Conservation (phyloP, 345 rosid genomes). For the Cardamine chenopodiifolia region DNA sequence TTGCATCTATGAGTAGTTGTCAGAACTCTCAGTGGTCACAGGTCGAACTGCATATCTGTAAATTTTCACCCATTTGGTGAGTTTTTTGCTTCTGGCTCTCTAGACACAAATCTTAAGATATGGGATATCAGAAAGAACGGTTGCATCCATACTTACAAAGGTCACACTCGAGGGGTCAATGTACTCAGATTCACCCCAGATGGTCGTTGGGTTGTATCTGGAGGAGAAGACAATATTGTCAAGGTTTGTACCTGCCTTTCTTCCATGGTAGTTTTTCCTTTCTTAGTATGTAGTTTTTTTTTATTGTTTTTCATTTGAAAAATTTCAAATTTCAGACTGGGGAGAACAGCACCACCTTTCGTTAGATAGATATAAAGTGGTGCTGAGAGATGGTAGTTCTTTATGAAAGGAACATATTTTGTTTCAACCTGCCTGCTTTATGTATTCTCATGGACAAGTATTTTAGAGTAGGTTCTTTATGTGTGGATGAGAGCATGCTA, state of each 20-base stretch:
- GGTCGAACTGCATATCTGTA: conserved; percentile 94
- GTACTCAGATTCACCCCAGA: conserved; percentile 98
- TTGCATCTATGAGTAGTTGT: conserved; percentile 60
- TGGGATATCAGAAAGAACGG: conserved; percentile 99
- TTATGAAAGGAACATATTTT: background rate
- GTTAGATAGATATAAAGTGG: conserved; percentile 2
- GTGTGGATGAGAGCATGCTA: conserved; percentile 11
- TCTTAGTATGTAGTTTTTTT: no score
- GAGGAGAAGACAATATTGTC: conserved; percentile 95
- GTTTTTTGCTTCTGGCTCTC: conserved; percentile 98
- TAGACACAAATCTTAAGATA: conserved; percentile 96
- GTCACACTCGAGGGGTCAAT: conserved; percentile 98
- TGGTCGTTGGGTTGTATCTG: conserved; percentile 99
- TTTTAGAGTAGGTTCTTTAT: conserved; percentile 1
- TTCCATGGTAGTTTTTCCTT: conserved; percentile 6
- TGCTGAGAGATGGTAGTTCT: conserved; percentile 17
- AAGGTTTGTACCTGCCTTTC: conserved; percentile 59
- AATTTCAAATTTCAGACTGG: no score
- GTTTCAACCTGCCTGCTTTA: background rate
- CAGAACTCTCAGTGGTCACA: conserved; percentile 93
- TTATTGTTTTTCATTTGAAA: no score
- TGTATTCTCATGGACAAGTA: background rate
- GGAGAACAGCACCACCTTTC: no score
- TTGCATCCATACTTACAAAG: conserved; percentile 98
- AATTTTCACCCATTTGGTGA: conserved; percentile 99